Evolutionary conservation across 768 basidiomycete species (phyloP).

Genomic region (Terana coerulea): DNA sequence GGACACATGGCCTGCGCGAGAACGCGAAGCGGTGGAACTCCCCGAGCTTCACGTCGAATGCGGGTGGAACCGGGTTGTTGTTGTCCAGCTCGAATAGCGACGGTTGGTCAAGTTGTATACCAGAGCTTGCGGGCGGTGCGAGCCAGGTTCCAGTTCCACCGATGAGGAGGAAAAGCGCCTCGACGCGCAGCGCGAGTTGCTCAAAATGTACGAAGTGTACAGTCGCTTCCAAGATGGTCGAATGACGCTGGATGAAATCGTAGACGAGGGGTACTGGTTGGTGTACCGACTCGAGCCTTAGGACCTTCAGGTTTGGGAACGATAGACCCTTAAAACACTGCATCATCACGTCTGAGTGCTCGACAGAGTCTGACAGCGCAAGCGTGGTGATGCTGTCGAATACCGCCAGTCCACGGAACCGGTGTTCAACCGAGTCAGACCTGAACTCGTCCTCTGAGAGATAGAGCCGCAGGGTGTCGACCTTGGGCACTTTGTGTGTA

Average conservation of each 20-base stretch:
- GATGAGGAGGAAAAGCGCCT: slow-evolving; percentile 15
- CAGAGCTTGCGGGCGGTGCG: neutral
- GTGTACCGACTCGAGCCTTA: slow-evolving; percentile 3
- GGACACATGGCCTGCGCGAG: neutral
- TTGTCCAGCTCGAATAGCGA: neutral
- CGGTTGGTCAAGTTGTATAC: neutral
- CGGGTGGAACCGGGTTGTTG: neutral
- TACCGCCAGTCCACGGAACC: too few species aligned
- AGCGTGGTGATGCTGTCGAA: neutral
- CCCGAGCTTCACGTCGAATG: neutral
- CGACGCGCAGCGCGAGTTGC: neutral
- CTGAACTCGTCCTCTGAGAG: neutral
- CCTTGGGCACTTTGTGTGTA: neutral
- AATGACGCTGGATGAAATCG: slow-evolving; percentile 18
- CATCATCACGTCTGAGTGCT: neutral
- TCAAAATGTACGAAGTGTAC: neutral
- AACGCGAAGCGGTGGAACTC: neutral
- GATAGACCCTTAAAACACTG: neutral
- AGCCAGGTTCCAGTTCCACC: slow-evolving; percentile 16
- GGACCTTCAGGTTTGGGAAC: slow-evolving; percentile 17
- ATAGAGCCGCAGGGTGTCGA: neutral
- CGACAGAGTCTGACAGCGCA: neutral
- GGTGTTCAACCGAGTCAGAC: neutral
- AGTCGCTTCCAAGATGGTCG: slow-evolving; percentile 18
- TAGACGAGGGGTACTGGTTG: neutral